A percentile compares a stretch with the other conserved stretches of the same genome.
Conservation (phyloP, 1,139 yeast species). For the Geotrichum siamense region DNA sequence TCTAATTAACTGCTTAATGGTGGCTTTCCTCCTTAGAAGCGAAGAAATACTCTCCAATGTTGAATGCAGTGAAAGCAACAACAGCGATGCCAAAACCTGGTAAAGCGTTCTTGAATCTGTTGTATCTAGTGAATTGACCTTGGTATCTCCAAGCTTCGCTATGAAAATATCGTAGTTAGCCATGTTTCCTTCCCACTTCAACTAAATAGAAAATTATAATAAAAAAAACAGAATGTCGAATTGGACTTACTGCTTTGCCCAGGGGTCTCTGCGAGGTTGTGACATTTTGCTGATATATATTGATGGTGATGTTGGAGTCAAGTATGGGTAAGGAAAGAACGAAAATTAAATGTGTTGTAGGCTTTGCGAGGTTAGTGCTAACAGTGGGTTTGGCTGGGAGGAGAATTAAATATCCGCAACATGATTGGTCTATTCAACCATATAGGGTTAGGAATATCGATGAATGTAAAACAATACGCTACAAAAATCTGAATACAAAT, state of each 20-base stretch:
- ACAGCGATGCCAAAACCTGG: constrained; percentile 82
- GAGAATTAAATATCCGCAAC: not conserved
- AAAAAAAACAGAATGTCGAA: not conserved
- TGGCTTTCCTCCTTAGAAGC: constrained; percentile 27
- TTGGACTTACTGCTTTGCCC: constrained; percentile 42
- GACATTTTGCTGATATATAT: constrained; percentile 21
- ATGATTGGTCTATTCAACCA: not conserved
- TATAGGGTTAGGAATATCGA: not conserved
- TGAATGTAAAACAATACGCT: too few species aligned
- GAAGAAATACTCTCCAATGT: constrained; percentile 47
- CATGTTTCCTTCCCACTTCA: not conserved
- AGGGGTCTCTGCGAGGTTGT: constrained; percentile 38
- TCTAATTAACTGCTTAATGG: constrained; percentile 7
- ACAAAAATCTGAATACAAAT: too few species aligned
- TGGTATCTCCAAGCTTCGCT: constrained; percentile 93
- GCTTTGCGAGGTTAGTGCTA: too few species aligned
- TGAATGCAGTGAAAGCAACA: constrained; percentile 64
- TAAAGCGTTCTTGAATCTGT: constrained; percentile 65
- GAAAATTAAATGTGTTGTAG: not conserved
- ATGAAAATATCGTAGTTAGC: constrained; percentile 6
- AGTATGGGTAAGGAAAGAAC: not conserved
- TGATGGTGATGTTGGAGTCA: not conserved
- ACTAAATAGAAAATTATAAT: not conserved
- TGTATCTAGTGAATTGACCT: constrained; percentile 68
- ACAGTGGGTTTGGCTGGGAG: too few species aligned